These are phyloP conservation scores for Rhodosporidiobolus sp. DNA, from an alignment of 768 basidiomycete species.

Conservation along the genomic window DNA sequence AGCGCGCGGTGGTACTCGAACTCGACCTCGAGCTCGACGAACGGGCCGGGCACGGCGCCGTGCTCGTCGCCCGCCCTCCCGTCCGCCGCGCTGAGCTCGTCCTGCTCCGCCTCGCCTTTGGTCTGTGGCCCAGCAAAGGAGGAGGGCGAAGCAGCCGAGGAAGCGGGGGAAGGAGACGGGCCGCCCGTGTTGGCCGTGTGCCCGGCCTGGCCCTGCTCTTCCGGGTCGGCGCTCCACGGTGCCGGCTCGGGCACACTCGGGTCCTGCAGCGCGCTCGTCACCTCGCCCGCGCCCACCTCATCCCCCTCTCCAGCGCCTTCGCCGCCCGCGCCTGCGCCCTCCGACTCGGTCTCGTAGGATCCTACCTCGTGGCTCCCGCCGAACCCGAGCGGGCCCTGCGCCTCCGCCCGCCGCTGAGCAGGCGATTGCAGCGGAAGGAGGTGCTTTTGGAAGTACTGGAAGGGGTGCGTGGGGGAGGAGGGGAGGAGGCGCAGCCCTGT, in stretches of 20 bases:
- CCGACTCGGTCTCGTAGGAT: neutral
- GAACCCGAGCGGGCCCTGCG: neutral
- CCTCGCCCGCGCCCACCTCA: neutral
- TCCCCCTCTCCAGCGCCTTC: too few relatives aligned
- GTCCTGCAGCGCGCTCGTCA: neutral
- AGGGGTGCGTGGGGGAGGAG: neutral
- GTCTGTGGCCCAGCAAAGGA: too few relatives aligned
- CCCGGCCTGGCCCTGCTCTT: neutral
- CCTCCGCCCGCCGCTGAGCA: too few relatives aligned
- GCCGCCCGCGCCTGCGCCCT: neutral
- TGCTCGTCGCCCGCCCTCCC: neutral
- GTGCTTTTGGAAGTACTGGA: neutral
- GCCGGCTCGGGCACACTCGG: neutral
- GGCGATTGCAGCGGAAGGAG: neutral
- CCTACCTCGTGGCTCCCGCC: neutral
- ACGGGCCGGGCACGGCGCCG: neutral
- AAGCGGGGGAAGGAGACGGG: too few relatives aligned
- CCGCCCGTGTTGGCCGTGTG: neutral
- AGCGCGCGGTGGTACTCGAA: slow-evolving; percentile 8
- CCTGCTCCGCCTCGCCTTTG: too few relatives aligned
- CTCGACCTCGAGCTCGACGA: slow-evolving; percentile 16
- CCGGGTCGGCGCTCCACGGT: slow-evolving; percentile 2
- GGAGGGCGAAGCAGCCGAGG: too few relatives aligned
- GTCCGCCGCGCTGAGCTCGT: too few relatives aligned
- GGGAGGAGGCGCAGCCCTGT: slow-evolving; percentile 12